Conservation (phyloP, 2,329 filamentous ascomycete genomes). For the Sporothrix luriei region DNA sequence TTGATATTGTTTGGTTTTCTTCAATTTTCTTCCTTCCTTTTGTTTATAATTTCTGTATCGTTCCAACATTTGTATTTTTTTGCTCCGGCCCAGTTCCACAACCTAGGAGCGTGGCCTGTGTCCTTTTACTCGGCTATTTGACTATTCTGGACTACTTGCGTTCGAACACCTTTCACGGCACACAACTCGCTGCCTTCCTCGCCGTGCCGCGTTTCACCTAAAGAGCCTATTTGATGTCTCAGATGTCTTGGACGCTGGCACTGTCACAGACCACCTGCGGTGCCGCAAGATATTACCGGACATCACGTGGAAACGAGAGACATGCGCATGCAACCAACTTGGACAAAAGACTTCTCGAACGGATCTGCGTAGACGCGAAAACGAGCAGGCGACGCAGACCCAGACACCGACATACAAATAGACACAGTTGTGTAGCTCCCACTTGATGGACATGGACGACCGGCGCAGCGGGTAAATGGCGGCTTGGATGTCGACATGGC, state of each 20-base stretch:
- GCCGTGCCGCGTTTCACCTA: constrained; percentile 32
- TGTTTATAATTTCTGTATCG: neutral
- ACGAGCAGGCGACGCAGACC: neutral
- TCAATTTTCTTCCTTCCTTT: neutral
- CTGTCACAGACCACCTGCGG: constrained; percentile 17
- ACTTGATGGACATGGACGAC: neutral
- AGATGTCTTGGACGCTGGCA: constrained; percentile 10
- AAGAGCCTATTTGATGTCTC: neutral
- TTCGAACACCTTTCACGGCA: neutral
- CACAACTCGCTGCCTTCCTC: neutral
- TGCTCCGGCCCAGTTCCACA: neutral
- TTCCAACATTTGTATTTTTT: neutral
- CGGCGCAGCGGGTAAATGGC: constrained; percentile 3
- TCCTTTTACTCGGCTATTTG: neutral
- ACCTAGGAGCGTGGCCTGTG: neutral
- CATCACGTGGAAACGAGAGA: neutral
- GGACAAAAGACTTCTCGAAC: neutral
- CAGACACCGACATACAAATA: neutral
- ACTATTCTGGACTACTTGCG: neutral
- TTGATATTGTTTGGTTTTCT: too few relatives aligned
- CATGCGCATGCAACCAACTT: neutral
- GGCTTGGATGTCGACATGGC: neutral
- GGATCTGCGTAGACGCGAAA: constrained; percentile 7
- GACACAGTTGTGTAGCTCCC: neutral
- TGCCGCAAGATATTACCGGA: constrained; percentile 1